Conservation (phyloP, 192 early-diverging fungal species). For the Chytriomyces sp. region DNA sequence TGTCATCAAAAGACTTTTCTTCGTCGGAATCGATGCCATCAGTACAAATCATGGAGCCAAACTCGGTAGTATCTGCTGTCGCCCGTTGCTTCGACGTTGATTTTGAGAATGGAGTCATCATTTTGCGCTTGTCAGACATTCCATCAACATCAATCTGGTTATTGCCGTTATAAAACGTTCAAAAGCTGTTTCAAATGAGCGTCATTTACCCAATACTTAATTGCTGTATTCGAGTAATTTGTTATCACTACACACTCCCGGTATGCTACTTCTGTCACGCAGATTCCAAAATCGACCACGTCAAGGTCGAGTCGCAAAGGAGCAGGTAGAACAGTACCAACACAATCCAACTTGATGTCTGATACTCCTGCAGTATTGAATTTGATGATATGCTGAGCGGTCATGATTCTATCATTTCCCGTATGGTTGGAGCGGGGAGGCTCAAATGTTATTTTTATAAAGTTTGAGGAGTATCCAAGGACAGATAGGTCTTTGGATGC, state of each 20-base stretch:
- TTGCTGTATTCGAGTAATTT: slow-evolving; percentile 26
- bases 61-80: background rate
- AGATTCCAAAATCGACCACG: slow-evolving; percentile 24
- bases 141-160: slow-evolving; percentile 28
- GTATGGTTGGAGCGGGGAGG: background rate
- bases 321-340: slow-evolving; percentile 1
- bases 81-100: background rate
- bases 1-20: background rate
- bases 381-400: background rate
- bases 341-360: slow-evolving; percentile 15
- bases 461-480: background rate
- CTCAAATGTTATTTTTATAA: background rate
- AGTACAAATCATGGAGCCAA: slow-evolving; percentile 27
- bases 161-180: background rate
- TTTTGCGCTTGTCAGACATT: background rate
- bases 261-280: slow-evolving; percentile 20
- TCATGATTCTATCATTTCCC: background rate
- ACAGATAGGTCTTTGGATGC: background rate
- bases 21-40: slow-evolving; percentile 34
- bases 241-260: background rate
- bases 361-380: slow-evolving; percentile 21
- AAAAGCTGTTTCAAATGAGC: background rate
- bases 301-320: slow-evolving; percentile 15
- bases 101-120: background rate
- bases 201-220: slow-evolving; percentile 4